Evolutionary conservation across 1,139 yeast species (phyloP).

Genomic region (Saccharomycopsis hybrid): DNA sequence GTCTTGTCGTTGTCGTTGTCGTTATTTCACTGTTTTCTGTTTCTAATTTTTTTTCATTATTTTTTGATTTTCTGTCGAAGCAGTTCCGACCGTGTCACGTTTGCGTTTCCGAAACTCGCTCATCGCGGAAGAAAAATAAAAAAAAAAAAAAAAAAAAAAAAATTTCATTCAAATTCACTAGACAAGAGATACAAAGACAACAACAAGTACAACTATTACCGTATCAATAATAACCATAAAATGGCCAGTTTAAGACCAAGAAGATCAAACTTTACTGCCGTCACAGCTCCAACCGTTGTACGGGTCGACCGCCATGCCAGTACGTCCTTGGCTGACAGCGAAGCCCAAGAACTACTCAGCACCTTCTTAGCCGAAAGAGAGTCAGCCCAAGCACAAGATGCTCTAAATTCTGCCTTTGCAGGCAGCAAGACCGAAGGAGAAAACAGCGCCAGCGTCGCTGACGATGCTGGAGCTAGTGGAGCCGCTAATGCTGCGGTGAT

Average conservation of each 20-base stretch:
- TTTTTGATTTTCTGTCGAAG: too few relatives aligned
- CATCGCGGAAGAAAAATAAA: not conserved
- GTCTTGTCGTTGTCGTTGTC: too few relatives aligned
- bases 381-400: conserved; percentile 33
- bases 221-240: not conserved
- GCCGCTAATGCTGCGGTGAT: conserved; percentile 27
- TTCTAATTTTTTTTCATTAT: too few relatives aligned
- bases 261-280: conserved; percentile 18
- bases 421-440: conserved; percentile 26
- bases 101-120: too few relatives aligned
- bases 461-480: conserved; percentile 5
- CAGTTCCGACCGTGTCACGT: too few relatives aligned
- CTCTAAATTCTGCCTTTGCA: conserved; percentile 42
- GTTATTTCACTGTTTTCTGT: too few relatives aligned
- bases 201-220: not conserved
- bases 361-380: conserved; percentile 24
- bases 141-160: not conserved
- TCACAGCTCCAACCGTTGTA: conserved; percentile 17
- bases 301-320: not conserved
- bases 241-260: conserved; percentile 13
- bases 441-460: conserved; percentile 4
- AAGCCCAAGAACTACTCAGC: conserved; percentile 13
- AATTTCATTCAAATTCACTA: not conserved
- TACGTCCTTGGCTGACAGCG: conserved; percentile 1
- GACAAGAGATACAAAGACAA: too few relatives aligned